A percentile compares a stretch with the other conserved stretches of the same genome.
Conservation (phyloP, 345 rosid genomes). For the Punica granatum region DNA sequence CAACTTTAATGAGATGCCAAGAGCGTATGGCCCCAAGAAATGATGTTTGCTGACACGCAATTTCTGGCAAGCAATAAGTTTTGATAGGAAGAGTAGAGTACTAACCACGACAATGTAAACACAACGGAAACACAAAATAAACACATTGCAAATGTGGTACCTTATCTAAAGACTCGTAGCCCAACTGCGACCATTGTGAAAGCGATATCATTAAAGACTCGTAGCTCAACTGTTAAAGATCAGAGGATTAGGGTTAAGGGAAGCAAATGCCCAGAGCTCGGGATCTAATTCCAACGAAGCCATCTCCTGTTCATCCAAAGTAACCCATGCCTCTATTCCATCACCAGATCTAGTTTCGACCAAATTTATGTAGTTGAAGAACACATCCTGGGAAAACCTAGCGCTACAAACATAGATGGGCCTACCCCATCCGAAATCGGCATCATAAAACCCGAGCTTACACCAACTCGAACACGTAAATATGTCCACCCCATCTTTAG, state of each 20-base stretch:
- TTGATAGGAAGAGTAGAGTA: too few species aligned
- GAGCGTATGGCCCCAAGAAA: too few species aligned
- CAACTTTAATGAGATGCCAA: too few species aligned
- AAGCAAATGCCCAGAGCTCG: background rate
- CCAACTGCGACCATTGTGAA: too few species aligned
- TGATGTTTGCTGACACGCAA: too few species aligned
- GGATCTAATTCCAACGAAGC: background rate
- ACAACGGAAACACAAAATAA: too few species aligned
- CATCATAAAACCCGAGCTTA: conserved; percentile 3
- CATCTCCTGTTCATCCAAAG: conserved; percentile 1
- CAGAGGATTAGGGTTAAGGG: background rate
- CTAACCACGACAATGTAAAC: too few species aligned
- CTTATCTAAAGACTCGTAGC: too few species aligned
- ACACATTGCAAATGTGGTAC: too few species aligned
- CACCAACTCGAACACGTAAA: conserved; percentile 12
- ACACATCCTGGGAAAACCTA: background rate
- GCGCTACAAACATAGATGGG: conserved; percentile 9
- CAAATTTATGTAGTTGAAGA: background rate
- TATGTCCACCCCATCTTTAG: background rate
- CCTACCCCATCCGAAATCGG: conserved; percentile 21
- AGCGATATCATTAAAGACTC: too few species aligned
- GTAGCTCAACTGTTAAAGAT: too few species aligned
- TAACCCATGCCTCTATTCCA: conserved; percentile 12
- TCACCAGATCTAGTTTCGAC: conserved; percentile 5
- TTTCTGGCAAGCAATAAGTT: too few species aligned